Evolutionary conservation across 495 filamentous ascomycete genomes (phyloP).

Genomic region (Hypoxylon trugodes): DNA sequence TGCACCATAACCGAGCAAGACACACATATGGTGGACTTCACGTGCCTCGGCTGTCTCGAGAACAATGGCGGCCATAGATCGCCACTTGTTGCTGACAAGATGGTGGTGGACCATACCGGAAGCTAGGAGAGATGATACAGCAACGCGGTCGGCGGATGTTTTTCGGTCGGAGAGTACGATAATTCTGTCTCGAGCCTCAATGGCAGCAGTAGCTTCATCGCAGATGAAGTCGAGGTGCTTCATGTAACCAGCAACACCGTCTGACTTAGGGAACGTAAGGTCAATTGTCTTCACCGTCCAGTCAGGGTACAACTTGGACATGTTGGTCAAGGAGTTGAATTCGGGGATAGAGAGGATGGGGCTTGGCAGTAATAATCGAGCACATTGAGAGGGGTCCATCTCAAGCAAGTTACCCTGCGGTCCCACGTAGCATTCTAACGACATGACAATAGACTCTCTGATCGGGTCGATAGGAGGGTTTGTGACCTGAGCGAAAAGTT

Average conservation of each 20-base stretch:
- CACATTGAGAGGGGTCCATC: conserved; percentile 92
- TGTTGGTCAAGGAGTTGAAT: conserved; percentile 88
- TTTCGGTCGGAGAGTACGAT: conserved; percentile 92
- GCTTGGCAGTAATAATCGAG: conserved; percentile 84
- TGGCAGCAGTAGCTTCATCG: conserved; percentile 82
- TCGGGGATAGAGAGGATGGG: conserved; percentile 91
- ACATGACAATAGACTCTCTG: conserved; percentile 99
- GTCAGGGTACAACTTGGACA: conserved; percentile 74
- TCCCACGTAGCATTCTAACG: conserved; percentile 95
- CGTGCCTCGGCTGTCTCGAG: conserved; percentile 97
- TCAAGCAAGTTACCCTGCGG: conserved; percentile 97
- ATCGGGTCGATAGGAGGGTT: conserved; percentile 99
- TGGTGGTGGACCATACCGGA: conserved; percentile 98
- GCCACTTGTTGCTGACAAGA: conserved; percentile 95
- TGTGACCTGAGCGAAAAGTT: conserved; percentile 98
- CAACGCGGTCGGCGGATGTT: conserved; percentile 81
- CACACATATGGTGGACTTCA: conserved; percentile 99
- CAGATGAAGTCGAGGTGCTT: conserved; percentile 91
- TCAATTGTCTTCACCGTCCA: conserved; percentile 97
- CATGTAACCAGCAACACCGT: conserved; percentile 87
- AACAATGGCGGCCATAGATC: conserved; percentile 85
- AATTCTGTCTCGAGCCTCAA: conserved; percentile 84
- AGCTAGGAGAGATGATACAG: conserved; percentile 88
- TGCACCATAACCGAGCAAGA: conserved; percentile 93
- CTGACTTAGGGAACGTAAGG: conserved; percentile 90